Conservation (phyloP, 192 early-diverging fungal genomes). For the Entomortierella parvispora region DNA sequence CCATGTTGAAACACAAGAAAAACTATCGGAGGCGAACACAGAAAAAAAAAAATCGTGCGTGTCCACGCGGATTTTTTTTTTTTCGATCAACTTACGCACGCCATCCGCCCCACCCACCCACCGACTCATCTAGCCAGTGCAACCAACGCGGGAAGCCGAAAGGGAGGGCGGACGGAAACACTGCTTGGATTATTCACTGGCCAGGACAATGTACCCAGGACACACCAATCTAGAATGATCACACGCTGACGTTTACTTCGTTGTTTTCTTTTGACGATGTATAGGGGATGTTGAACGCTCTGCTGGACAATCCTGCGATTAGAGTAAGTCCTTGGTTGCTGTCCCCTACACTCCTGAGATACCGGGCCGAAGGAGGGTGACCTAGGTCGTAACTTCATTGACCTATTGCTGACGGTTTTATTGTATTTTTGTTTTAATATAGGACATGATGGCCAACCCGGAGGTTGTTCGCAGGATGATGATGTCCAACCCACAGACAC, state of each 20-base stretch:
- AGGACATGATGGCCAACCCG: constrained; percentile 58
- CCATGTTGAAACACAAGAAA: too few relatives aligned
- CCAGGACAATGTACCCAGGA: too few relatives aligned
- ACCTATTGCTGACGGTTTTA: not conserved
- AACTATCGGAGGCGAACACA: not conserved
- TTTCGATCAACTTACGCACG: constrained; percentile 13
- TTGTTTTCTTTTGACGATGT: not conserved
- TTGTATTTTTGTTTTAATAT: constrained; percentile 10
- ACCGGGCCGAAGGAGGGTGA: constrained; percentile 3
- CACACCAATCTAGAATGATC: not conserved
- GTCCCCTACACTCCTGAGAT: not conserved
- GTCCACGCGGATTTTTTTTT: not conserved
- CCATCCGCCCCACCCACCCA: constrained; percentile 4
- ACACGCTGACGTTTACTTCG: not conserved
- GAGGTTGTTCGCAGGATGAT: constrained; percentile 68
- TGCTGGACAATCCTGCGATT: constrained; percentile 55
- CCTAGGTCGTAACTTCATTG: not conserved
- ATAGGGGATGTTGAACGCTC: constrained; percentile 42
- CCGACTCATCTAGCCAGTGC: constrained; percentile 4
- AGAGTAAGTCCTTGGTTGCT: constrained; percentile 31
- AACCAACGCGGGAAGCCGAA: too few relatives aligned
- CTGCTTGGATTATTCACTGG: too few relatives aligned
- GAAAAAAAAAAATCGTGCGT: not conserved
- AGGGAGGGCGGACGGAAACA: too few relatives aligned
- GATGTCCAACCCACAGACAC: constrained; percentile 70